phyloP scores from a whole-genome alignment of 306 rosid species.

The Dalbergia cochinchinensis region DNA sequence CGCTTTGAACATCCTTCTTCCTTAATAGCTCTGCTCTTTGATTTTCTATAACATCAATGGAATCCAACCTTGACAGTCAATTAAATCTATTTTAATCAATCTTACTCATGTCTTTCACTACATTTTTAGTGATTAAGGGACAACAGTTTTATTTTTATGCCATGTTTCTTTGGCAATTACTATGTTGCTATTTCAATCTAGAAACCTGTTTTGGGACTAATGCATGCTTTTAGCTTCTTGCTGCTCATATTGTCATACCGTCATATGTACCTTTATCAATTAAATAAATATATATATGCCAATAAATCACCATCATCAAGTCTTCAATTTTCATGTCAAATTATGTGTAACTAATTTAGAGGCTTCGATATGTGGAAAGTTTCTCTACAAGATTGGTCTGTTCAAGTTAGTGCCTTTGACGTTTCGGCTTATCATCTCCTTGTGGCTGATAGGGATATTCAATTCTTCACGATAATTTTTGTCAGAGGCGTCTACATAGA shows the following conservation, averaged over 20 bases:
- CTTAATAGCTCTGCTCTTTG: too few species aligned
- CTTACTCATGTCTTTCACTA: constrained; percentile 3
- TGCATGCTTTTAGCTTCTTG: neutral
- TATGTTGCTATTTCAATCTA: constrained; percentile 18
- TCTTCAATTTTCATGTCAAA: neutral
- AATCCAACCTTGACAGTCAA: too few species aligned
- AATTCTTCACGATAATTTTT: neutral
- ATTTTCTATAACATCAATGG: too few species aligned
- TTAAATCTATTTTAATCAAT: neutral
- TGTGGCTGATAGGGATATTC: neutral
- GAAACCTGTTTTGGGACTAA: neutral
- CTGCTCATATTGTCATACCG: neutral
- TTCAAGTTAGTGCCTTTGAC: constrained; percentile 21
- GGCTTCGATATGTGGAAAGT: constrained; percentile 1
- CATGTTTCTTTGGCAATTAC: constrained; percentile 15
- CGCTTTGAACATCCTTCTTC: too few species aligned
- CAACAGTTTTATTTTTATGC: neutral
- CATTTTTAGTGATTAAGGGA: neutral
- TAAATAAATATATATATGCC: neutral
- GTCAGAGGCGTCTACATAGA: neutral
- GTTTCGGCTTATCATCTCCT: neutral
- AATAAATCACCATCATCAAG: constrained; percentile 5
- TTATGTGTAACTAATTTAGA: constrained; percentile 6
- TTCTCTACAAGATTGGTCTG: neutral
- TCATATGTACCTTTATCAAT: neutral